A percentile compares a stretch with the other conserved stretches of the same genome.
Conservation (phyloP, 352 stramenopile species). For the Aphanomyces stellatus region DNA sequence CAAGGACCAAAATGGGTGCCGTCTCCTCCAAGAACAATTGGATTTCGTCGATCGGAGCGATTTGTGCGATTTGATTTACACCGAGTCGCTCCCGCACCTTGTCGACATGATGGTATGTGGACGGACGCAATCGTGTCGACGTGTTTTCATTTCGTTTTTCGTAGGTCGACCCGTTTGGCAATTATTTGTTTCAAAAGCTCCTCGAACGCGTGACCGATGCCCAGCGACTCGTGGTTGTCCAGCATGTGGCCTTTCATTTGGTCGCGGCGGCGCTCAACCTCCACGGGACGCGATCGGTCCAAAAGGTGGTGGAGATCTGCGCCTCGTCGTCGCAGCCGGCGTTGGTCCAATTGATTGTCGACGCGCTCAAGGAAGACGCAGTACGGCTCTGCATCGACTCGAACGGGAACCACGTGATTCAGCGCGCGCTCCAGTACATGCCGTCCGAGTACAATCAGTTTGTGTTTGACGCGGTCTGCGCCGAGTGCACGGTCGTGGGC, state of each 20-base stretch:
- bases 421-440: constrained; percentile 93
- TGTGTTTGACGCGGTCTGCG: constrained; percentile 95
- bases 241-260: constrained; percentile 88
- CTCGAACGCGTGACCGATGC: constrained; percentile 89
- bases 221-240: constrained; percentile 89
- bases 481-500: constrained; percentile 92
- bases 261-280: constrained; percentile 96
- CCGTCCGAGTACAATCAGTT: constrained; percentile 92
- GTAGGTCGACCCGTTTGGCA: constrained; percentile 95
- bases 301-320: constrained; percentile 97
- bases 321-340: constrained; percentile 56
- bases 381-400: constrained; percentile 96
- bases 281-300: constrained; percentile 96
- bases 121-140: not conserved
- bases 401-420: constrained; percentile 98
- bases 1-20: constrained; percentile 96
- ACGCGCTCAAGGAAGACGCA: constrained; percentile 89
- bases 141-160: not conserved
- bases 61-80: constrained; percentile 91
- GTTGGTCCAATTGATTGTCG: constrained; percentile 90
- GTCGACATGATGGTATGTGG: constrained; percentile 89
- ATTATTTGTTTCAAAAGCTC: constrained; percentile 99
- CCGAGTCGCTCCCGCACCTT: constrained; percentile 95
- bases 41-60: constrained; percentile 88
- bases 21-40: constrained; percentile 94